Conservation (phyloP, 2,329 filamentous ascomycete genomes). For the Aspergillus phoenicis region DNA sequence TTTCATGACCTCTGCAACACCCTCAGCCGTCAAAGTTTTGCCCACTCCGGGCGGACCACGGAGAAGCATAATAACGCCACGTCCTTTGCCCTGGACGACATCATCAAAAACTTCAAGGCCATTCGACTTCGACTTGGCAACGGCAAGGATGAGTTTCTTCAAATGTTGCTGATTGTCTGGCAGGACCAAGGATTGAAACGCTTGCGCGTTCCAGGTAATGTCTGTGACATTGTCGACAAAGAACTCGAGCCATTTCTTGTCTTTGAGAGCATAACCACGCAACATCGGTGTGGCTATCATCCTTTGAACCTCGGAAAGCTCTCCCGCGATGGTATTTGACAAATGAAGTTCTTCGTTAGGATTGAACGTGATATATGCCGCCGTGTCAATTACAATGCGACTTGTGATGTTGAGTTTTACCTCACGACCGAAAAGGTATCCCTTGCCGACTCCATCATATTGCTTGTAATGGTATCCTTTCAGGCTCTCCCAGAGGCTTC, state of each 20-base stretch:
- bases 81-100: conserved; percentile 56
- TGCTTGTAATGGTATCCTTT: background rate
- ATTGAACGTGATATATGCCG: conserved; percentile 53
- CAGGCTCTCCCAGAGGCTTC: background rate
- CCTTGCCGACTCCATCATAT: background rate
- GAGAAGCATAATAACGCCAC: conserved; percentile 55
- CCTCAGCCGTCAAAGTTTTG: conserved; percentile 57
- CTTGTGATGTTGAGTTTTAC: background rate
- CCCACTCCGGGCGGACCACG: conserved; percentile 57
- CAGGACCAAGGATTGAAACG: conserved; percentile 55
- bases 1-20: conserved; percentile 54
- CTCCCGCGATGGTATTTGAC: conserved; percentile 6
- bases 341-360: conserved; percentile 32
- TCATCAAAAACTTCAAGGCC: conserved; percentile 48
- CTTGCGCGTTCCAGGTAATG: conserved; percentile 49
- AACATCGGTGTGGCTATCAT: conserved; percentile 47
- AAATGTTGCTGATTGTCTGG: conserved; percentile 41
- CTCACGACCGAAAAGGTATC: background rate
- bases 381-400: conserved; percentile 55
- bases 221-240: conserved; percentile 43
- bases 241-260: conserved; percentile 43
- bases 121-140: conserved; percentile 48
- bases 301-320: conserved; percentile 46
- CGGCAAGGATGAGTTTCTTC: conserved; percentile 52
- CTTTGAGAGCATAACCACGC: conserved; percentile 52